These are phyloP conservation scores for Plasmodium blacklocki DNA, from an alignment of 169 alveolate species.

Conservation along the genomic window DNA sequence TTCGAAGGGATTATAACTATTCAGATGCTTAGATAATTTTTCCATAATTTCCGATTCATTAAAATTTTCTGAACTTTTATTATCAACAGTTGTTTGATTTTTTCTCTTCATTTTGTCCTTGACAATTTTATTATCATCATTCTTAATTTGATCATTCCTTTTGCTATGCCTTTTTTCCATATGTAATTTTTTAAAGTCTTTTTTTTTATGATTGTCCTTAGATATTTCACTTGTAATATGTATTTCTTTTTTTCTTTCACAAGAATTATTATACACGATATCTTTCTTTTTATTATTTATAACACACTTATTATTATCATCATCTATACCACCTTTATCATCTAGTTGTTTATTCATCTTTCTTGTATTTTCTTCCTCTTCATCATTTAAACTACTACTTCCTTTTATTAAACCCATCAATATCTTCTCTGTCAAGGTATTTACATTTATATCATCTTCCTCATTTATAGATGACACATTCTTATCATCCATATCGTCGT, in stretches of 20 bases:
- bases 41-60: conserved; percentile 58
- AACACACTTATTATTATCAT: background rate
- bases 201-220: background rate
- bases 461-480: too few relatives aligned
- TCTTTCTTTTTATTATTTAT: background rate
- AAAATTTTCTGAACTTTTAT: conserved; percentile 10
- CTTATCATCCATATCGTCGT: too few relatives aligned
- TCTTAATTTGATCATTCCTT: background rate
- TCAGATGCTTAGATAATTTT: conserved; percentile 48
- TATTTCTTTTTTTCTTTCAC: too few relatives aligned
- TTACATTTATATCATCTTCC: too few relatives aligned
- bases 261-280: background rate
- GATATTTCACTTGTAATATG: too few relatives aligned
- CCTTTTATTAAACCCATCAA: too few relatives aligned
- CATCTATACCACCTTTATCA: background rate
- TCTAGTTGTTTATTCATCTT: background rate
- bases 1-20: conserved; percentile 65
- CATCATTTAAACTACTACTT: background rate
- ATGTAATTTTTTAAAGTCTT: background rate
- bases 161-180: background rate
- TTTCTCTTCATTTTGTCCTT: background rate
- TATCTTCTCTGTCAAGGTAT: too few relatives aligned
- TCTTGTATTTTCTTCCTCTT: background rate
- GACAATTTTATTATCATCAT: background rate
- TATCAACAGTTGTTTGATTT: background rate